Base-by-base conservation (phyloP, 306 rosid genomes). In the Castanea sativa region DNA sequence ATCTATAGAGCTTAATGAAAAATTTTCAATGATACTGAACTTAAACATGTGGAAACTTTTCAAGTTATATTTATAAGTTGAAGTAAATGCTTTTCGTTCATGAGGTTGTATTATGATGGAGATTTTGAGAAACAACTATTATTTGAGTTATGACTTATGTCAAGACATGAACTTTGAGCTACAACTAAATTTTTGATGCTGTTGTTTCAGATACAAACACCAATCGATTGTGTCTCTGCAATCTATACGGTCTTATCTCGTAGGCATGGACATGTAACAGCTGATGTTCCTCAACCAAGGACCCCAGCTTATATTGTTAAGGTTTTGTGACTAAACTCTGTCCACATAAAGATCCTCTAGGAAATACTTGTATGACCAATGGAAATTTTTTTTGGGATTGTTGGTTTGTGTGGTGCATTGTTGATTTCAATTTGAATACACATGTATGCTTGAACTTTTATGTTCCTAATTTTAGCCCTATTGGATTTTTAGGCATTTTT, bases 281-380 rank as follows among this genome's bases (percentile, higher is more conserved):
- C 98, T 73, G 98, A 95, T 87, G 97, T 95, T 88, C 96, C 99
- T 75, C 97, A 95, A 87, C 99, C 98, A 14, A 98, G 99, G 85
- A 95, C 99, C 81, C 99, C 98, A 0, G 88, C 97, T 68, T 93
- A 93, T 75, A 82, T 93, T 19, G 98, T 95, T 75, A 95, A 93
- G 98, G 99, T 95, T 65, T 81, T 84, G 71, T 71, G 78, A 45
- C 81, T 80, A 78, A 78, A 23, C 53, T 75, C 65, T 67, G 5
- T 56, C 49, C 72, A 3, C 32, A 41, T 69, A 33, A 55, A 73
- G 69, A 63, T 73, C 25, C 33, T n/a, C 9, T 38, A 58, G 56
- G 53, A 69, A 78, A 18, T 75, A 55, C 49, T 6, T 38, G 43
- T 30, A 20, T 59, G 35, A 29, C 20, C 29, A 35, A 29, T 5